Conservation (phyloP, 2,329 filamentous ascomycete genomes). For the Diaporthe eres region DNA sequence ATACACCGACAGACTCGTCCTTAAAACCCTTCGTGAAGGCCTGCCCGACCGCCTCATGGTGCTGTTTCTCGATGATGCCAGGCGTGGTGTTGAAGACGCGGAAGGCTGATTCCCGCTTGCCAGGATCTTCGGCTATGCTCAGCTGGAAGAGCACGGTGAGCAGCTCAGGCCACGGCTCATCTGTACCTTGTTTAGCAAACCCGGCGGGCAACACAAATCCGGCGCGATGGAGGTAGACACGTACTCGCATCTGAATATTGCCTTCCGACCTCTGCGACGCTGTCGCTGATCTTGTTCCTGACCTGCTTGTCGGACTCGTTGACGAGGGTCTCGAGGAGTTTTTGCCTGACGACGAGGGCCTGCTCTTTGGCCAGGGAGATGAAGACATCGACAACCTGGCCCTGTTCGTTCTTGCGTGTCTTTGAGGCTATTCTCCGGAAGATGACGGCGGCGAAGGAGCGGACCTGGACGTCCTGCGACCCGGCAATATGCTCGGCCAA, state of each 20-base stretch:
- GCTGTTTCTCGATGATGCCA: slow-evolving; percentile 94
- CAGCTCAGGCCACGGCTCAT: slow-evolving; percentile 90
- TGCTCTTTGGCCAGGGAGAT: slow-evolving; percentile 82
- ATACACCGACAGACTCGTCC: slow-evolving; percentile 84
- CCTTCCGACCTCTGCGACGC: slow-evolving; percentile 94
- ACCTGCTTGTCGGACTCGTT: slow-evolving; percentile 81
- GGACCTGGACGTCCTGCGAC: slow-evolving; percentile 83
- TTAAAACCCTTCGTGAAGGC: slow-evolving; percentile 95
- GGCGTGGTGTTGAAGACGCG: slow-evolving; percentile 96
- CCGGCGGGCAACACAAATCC: not conserved
- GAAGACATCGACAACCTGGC: slow-evolving; percentile 86
- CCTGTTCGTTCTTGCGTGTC: slow-evolving; percentile 81
- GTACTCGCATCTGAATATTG: slow-evolving; percentile 94
- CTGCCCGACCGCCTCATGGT: slow-evolving; percentile 88
- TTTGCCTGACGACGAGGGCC: slow-evolving; percentile 83
- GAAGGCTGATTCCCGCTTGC: slow-evolving; percentile 92
- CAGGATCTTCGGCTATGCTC: slow-evolving; percentile 86
- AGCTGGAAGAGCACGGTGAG: slow-evolving; percentile 88
- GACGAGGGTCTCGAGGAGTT: slow-evolving; percentile 83
- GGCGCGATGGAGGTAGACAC: slow-evolving; percentile 49
- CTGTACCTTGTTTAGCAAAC: slow-evolving; percentile 59
- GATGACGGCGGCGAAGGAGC: slow-evolving; percentile 92
- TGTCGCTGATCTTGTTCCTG: slow-evolving; percentile 96
- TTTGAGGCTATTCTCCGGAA: slow-evolving; percentile 95
- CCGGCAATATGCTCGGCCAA: slow-evolving; percentile 91